Base-by-base conservation (phyloP, 768 basidiomycete species). In the Gymnopilus junonius region DNA sequence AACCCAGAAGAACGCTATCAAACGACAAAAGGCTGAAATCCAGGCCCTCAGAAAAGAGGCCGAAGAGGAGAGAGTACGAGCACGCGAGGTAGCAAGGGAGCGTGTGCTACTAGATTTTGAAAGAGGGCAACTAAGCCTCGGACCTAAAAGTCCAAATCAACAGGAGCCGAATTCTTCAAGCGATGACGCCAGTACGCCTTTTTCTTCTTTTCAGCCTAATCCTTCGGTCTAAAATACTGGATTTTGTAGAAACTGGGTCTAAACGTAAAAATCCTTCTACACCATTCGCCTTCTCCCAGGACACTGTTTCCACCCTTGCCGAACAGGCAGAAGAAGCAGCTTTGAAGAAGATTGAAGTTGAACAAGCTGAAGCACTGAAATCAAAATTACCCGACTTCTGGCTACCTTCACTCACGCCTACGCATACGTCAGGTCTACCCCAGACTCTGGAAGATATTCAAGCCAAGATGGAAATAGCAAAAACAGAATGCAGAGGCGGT, bases 341-440 rank as follows among this genome's bases (percentile, higher is more conserved):
- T 0, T 77, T 96, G 53, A 83, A 83, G 32, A 80, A 90, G 69
- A 94, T 98, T 50, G 93, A 95, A 71, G 82, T 83, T 34, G 95
- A 97, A 73, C 92, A 93, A 67, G 90, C 91, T 0, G 94, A 95
- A 65, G 85, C 90, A 3, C 78, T 97, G 60, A 92, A 90, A 62
- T 85, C 87, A 63, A 97, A 98, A 74, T 84, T 99, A 2, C 95
- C 97, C 2, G 95, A 97, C 70, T 99, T 97, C 74, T 99, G 97
- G 97, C 82, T 99, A 39, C 95, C 95, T 2, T 95, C 93, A 0
- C 77, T 98, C 25, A 95, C 96, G 0, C 96, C 96, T 0, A 96
- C 85, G 46, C 87, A 92, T 75, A 78, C 85, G 23, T 81, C 91
- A 32, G 81, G 72, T n/a, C 32, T 58, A 17, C 89, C 89, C 1